Evolutionary conservation across 1,284 basidiomycete species (phyloP).

Genomic region (Microbotryum scabiosae): DNA sequence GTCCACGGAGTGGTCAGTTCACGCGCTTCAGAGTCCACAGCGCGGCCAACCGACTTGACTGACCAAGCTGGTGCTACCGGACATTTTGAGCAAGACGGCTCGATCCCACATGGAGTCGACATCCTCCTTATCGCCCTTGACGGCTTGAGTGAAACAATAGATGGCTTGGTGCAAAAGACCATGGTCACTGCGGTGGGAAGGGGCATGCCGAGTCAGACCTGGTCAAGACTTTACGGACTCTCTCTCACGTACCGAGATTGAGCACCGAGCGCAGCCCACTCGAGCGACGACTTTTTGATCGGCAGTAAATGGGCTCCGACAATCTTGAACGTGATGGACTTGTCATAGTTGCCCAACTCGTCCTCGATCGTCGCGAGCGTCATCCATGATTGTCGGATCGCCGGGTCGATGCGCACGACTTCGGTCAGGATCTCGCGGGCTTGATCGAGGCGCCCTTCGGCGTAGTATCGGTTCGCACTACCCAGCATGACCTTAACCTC

Average conservation of each 20-base stretch:
- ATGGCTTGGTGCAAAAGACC: conserved; percentile 75
- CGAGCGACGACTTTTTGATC: conserved; percentile 54
- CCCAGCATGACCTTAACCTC: conserved; percentile 75
- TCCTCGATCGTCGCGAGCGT: conserved; percentile 49
- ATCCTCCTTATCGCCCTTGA: conserved; percentile 68
- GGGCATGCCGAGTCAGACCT: not conserved
- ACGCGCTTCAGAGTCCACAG: not conserved
- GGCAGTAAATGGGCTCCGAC: conserved; percentile 81
- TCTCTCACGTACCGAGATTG: conserved; percentile 53
- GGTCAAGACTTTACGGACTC: not conserved
- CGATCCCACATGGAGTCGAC: conserved; percentile 85
- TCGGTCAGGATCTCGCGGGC: conserved; percentile 77
- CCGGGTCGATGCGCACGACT: conserved; percentile 86
- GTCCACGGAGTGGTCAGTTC: too few relatives aligned
- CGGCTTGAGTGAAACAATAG: conserved; percentile 82
- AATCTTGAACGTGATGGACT: conserved; percentile 72
- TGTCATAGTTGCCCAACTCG: conserved; percentile 53
- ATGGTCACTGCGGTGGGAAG: conserved; percentile 47
- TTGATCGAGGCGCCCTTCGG: conserved; percentile 58
- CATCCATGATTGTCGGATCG: conserved; percentile 73
- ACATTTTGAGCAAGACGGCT: conserved; percentile 68
- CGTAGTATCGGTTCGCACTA: conserved; percentile 78
- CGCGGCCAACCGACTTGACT: conserved; percentile 18
- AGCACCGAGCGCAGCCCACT: conserved; percentile 71
- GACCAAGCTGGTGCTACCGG: conserved; percentile 61